Evolutionary conservation across 139 green algal genomes (phyloP).

Genomic region (Chlorella sorokiniana): DNA sequence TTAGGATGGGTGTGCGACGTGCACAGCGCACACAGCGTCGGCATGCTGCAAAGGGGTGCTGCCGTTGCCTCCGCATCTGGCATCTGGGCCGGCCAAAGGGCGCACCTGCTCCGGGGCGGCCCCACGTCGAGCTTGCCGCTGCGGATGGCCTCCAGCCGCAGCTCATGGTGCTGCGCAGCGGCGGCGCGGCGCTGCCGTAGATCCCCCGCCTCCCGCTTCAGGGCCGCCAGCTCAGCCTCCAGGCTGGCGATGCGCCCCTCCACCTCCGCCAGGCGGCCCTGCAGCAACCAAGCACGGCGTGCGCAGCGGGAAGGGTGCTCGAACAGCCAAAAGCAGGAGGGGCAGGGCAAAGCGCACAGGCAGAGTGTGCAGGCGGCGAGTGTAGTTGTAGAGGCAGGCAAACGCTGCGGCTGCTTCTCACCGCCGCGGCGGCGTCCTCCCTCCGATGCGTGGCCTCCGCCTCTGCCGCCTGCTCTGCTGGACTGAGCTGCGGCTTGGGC

Average conservation of each 20-base stretch:
- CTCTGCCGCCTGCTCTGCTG: slow-evolving; percentile 7
- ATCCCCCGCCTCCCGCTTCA: slow-evolving; percentile 4
- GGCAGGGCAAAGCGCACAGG: neutral
- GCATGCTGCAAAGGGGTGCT: too few relatives aligned
- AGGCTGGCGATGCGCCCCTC: slow-evolving; percentile 26
- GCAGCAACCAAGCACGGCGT: neutral
- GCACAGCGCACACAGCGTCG: too few relatives aligned
- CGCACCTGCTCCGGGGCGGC: neutral
- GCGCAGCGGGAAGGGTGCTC: neutral
- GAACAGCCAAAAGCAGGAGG: neutral
- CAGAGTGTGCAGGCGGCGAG: too few relatives aligned
- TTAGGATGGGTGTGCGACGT: too few relatives aligned
- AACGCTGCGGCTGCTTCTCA: too few relatives aligned
- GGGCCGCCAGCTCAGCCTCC: slow-evolving; percentile 29
- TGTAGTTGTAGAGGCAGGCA: too few relatives aligned
- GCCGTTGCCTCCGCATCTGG: too few relatives aligned
- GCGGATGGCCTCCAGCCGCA: slow-evolving; percentile 6
- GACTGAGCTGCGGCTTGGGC: slow-evolving; percentile 6
- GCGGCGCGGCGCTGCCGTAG: neutral
- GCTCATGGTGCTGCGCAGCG: slow-evolving; percentile 11
- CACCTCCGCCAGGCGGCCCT: slow-evolving; percentile 8
- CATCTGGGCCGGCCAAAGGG: too few relatives aligned
- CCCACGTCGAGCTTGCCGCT: neutral
- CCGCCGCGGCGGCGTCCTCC: slow-evolving; percentile 9
- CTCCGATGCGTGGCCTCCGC: slow-evolving; percentile 6